Evolutionary conservation across 2,329 filamentous ascomycete genomes (phyloP), one percentile per base, ranked within the genome.

Genomic region (Bipolaris cookei): DNA sequence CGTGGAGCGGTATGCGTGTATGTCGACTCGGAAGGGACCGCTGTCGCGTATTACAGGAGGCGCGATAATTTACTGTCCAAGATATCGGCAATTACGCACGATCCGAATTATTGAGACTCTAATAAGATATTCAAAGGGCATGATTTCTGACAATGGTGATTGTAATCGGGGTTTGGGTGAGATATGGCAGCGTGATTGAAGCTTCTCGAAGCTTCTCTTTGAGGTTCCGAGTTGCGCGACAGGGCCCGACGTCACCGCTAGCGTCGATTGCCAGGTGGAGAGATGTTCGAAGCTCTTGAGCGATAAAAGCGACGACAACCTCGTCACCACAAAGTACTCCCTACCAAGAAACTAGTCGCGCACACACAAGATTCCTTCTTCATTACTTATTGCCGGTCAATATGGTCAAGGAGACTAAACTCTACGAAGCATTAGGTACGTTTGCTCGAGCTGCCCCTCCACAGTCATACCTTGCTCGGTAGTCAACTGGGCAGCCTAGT

Each of bases 321-420:
- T 55, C 61, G 55, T 52, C 56, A 59, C 54, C 70, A 65, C 63
- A 58, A 53, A 42, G 50, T 59, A 39, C 42, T 45, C 23, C 25
- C 41, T 46, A 54, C 49, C 20, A 34, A 62, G 51, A 55, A 55
- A 47, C 54, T 41, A 47, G 16, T 46, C 51, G 58, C 50, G 45
- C 44, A 55, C 52, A 65, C 51, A 60, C 58, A 51, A 63, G 30
- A 63, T 54, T 63, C 42, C 46, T 42, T 59, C 42, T 49, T 39
- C 44, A 45, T 37, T 45, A 44, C 25, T 58, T 48, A 58, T 30
- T 53, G 30, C 23, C 52, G 28, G 41, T 68, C 78, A 86, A 68
- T 66, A 97, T 98, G 94, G 92, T 96, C 68, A 90, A 91, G 71
- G 94, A 98, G 82, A 95, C 90, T 51, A 97, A 96, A 80, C 88